phyloP scores from a whole-genome alignment of 257 asterid species.

The Thymus mandschuricus region DNA sequence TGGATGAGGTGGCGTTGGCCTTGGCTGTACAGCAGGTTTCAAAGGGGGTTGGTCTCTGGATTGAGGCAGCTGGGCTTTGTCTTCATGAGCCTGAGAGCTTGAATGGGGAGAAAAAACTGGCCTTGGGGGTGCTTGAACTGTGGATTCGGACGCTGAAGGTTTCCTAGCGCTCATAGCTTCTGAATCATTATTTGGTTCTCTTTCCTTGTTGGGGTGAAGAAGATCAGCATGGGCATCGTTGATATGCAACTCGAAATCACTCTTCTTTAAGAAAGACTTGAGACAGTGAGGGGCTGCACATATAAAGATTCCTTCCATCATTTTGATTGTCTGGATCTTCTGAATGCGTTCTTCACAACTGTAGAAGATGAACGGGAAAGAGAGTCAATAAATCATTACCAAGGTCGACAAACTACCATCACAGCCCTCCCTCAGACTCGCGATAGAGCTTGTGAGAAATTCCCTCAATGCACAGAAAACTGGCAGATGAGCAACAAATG shows the following conservation, averaged over 20 bases:
- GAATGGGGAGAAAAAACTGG: conserved; percentile 69
- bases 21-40: conserved; percentile 59
- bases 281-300: conserved; percentile 98
- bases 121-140: conserved; percentile 85
- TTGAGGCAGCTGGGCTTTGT: conserved; percentile 53
- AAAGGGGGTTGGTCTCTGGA: conserved; percentile 61
- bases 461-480: too few relatives aligned
- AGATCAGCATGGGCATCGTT: conserved; percentile 66
- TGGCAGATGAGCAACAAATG: too few relatives aligned
- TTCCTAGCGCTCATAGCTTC: conserved; percentile 72
- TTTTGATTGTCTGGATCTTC: conserved; percentile 93
- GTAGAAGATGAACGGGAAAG: conserved; percentile 36
- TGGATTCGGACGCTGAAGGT: conserved; percentile 81
- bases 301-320: conserved; percentile 84
- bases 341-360: conserved; percentile 94
- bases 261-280: conserved; percentile 87
- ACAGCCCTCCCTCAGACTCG: too few relatives aligned
- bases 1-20: conserved; percentile 50
- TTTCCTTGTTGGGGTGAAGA: conserved; percentile 52
- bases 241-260: conserved; percentile 75
- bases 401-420: background rate
- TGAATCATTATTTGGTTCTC: conserved; percentile 65
- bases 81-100: conserved; percentile 62
- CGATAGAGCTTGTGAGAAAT: too few relatives aligned
- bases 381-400: conserved; percentile 7